Percentiles rank a stretch among this genome's conserved stretches.
phyloP scores from a whole-genome alignment of 345 rosid genomes.

The Gossypium australe region DNA sequence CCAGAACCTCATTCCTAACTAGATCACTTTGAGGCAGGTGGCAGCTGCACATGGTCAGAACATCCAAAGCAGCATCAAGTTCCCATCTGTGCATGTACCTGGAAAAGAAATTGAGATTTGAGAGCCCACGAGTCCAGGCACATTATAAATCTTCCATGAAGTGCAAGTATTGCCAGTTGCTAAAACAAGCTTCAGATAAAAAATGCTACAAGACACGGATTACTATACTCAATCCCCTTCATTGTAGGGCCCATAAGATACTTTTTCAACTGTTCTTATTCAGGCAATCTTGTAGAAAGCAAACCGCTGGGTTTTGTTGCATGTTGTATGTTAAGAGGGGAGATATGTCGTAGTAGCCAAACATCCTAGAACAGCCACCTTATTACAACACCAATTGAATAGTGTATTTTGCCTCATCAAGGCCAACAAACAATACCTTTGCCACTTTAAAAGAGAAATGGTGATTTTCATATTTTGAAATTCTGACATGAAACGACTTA shows the following conservation, averaged over 20 bases:
- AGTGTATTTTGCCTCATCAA: background rate
- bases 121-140: background rate
- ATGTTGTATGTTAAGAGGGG: background rate
- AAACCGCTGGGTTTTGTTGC: background rate
- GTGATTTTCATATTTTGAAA: background rate
- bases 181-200: background rate
- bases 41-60: conserved; percentile 97
- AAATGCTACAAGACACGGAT: background rate
- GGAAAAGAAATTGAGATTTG: conserved; percentile 15
- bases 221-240: background rate
- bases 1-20: conserved; percentile 55
- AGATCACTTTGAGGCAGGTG: conserved; percentile 68
- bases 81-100: conserved; percentile 94
- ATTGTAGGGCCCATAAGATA: background rate
- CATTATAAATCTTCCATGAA: background rate
- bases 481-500: background rate
- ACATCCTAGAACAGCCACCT: background rate
- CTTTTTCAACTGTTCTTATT: background rate
- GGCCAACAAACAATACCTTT: background rate
- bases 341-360: background rate
- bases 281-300: background rate
- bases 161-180: background rate
- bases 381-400: background rate
- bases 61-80: conserved; percentile 84
- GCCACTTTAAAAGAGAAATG: background rate